Evolutionary conservation across 805 yeast genomes (phyloP), one percentile per base, ranked within the genome.

Genomic region (Sugiyamaella boreocaroliniensis): DNA sequence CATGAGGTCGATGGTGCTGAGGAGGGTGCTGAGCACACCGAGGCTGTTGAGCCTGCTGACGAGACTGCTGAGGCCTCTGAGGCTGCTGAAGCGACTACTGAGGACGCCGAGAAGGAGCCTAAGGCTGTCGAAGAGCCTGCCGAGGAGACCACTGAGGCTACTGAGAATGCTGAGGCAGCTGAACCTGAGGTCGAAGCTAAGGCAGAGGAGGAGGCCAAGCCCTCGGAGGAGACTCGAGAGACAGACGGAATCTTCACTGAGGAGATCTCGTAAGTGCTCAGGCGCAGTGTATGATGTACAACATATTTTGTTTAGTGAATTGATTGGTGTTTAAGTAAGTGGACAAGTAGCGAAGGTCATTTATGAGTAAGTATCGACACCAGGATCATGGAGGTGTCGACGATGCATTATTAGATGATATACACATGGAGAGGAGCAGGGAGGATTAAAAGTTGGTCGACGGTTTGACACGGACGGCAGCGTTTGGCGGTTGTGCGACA

Each of bases 101-200:
- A 49, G 43, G 50, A 43, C 18, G 52, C 49, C 16, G 58, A 37
- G 22, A 45, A 45, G 16, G 54, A 49, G 22, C 40, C 49, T 16
- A 62, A 54, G 26, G 52, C 48, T 47, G 57, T 55, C 40, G 62
- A 55, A 41, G 51, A 48, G 51, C 55, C 56, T 47, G 58, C 53
- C 15, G 48, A 45, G 22, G 29, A 18, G 7, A 29, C 47, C 29
- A 22, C 14, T 8, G n/a, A 15, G 14, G 42, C 14, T 15, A 7
- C 37, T 12, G 55, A 22, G n/a, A 53, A 40, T 10, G 51, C 50
- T 7, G 59, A 50, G 37, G 48, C 48, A n/a, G 51, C 55, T 40
- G 55, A 55, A 42, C n/a, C 55, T 20, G 55, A 37, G 47, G 51
- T 41, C 26, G 56, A 51, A 8, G 51, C 40, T 49, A 48, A 58